Evolutionary conservation across 805 yeast genomes (phyloP).

Genomic region (Teunomyces tritomae): DNA sequence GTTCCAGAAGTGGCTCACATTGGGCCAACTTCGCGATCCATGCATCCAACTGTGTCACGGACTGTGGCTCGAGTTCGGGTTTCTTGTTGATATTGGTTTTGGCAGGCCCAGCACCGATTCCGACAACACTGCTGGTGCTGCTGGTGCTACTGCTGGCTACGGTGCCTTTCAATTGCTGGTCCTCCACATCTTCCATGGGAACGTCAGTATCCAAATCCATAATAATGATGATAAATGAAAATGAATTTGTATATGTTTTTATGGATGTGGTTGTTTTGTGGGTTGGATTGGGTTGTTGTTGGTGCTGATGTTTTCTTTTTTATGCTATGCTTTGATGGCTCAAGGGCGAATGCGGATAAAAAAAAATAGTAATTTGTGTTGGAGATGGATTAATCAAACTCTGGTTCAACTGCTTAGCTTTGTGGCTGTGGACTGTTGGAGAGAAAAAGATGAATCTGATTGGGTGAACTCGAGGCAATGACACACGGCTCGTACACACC

Average conservation of each 20-base stretch:
- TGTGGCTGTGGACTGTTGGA: too few species aligned
- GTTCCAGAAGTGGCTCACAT: constrained; percentile 81
- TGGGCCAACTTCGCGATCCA: constrained; percentile 81
- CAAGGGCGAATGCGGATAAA: background rate
- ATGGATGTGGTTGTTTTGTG: background rate
- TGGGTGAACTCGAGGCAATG: background rate
- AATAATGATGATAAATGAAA: constrained; percentile 24
- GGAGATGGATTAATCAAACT: background rate
- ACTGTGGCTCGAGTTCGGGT: constrained; percentile 29
- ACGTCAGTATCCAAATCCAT: constrained; percentile 82
- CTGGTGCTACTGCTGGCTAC: constrained; percentile 4
- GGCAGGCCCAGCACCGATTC: background rate
- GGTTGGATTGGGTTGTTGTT: background rate
- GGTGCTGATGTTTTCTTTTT: background rate
- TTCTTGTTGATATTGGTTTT: constrained; percentile 28
- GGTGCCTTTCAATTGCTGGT: constrained; percentile 29
- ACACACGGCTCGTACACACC: background rate
- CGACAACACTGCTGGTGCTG: too few species aligned
- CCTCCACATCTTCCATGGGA: constrained; percentile 78
- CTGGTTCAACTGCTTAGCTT: too few species aligned
- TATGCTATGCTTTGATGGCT: background rate
- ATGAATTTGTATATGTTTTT: background rate
- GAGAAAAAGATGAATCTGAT: too few species aligned
- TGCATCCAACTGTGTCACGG: constrained; percentile 70
- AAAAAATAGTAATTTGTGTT: background rate